Percentiles rank a stretch among this genome's conserved stretches.
phyloP scores from a whole-genome alignment of 225 moss, liverwort and hornwort genomes.

The Pseudisothecium myosuroides region DNA sequence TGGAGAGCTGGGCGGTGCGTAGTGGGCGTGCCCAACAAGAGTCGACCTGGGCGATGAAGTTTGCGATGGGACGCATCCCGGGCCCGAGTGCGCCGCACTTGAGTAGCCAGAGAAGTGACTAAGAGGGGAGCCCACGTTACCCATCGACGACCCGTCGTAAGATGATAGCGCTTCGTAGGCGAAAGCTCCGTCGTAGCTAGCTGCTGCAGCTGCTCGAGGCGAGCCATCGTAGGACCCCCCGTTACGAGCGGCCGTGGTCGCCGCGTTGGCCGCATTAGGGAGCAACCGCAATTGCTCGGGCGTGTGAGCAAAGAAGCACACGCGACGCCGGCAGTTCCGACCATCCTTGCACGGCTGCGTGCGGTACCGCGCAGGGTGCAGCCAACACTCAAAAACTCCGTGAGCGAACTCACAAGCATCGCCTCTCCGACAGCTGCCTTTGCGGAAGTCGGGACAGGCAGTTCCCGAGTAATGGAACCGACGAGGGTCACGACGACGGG shows the following conservation, averaged over 20 bases:
- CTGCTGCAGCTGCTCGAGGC: slow-evolving; percentile 28
- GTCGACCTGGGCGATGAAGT: slow-evolving; percentile 94
- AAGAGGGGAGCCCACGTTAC: slow-evolving; percentile 48
- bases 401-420: slow-evolving; percentile 98
- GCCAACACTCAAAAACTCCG: slow-evolving; percentile 98
- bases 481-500: slow-evolving; percentile 86
- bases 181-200: slow-evolving; percentile 67
- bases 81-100: slow-evolving; percentile 20
- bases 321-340: slow-evolving; percentile 85
- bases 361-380: slow-evolving; percentile 89
- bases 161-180: slow-evolving; percentile 48
- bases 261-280: slow-evolving; percentile 84
- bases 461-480: slow-evolving; percentile 97
- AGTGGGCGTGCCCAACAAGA: slow-evolving; percentile 73
- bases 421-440: slow-evolving; percentile 92
- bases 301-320: slow-evolving; percentile 98
- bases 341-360: slow-evolving; percentile 99
- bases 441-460: slow-evolving; percentile 93
- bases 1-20: slow-evolving; percentile 76
- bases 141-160: slow-evolving; percentile 42
- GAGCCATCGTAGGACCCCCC: slow-evolving; percentile 76
- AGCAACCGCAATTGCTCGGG: slow-evolving; percentile 90
- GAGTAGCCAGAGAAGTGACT: slow-evolving; percentile 40
- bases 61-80: slow-evolving; percentile 61
- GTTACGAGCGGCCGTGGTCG: slow-evolving; percentile 61